phyloP scores from a whole-genome alignment of 1,139 yeast species.

The Nakaseomyces bracarensis region DNA sequence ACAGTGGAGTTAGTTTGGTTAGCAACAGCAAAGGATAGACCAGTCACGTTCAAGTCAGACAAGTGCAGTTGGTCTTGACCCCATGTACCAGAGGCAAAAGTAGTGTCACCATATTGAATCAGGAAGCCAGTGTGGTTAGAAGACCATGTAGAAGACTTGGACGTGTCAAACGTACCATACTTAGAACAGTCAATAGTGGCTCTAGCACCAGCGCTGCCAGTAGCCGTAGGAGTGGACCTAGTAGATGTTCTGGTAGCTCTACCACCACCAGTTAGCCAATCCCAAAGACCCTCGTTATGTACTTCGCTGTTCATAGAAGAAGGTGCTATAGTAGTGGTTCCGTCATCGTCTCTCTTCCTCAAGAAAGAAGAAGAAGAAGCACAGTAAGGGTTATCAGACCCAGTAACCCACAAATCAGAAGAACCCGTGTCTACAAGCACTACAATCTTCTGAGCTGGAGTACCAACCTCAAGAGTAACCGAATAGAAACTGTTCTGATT shows the following conservation, averaged over 20 bases:
- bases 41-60: slow-evolving; percentile 36
- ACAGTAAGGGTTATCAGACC: slow-evolving; percentile 24
- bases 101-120: slow-evolving; percentile 53
- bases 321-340: neutral
- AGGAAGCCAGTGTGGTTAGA: slow-evolving; percentile 39
- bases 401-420: slow-evolving; percentile 59
- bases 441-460: slow-evolving; percentile 43
- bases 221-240: slow-evolving; percentile 7
- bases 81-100: slow-evolving; percentile 54
- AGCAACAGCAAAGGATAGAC: slow-evolving; percentile 52
- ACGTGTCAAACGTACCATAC: slow-evolving; percentile 40
- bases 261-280: slow-evolving; percentile 8
- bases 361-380: neutral
- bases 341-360: neutral
- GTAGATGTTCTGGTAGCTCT: slow-evolving; percentile 7
- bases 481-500: slow-evolving; percentile 27
- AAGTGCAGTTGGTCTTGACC: slow-evolving; percentile 42
- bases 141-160: slow-evolving; percentile 39
- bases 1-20: slow-evolving; percentile 43
- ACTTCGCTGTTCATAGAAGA: neutral
- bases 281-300: slow-evolving; percentile 6
- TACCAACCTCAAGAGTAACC: slow-evolving; percentile 39
- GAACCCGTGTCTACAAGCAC: slow-evolving; percentile 67
- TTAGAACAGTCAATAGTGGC: slow-evolving; percentile 30
- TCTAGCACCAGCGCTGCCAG: slow-evolving; percentile 8